phyloP scores from a whole-genome alignment of 495 filamentous ascomycete species.

The Apodospora peruviana region DNA sequence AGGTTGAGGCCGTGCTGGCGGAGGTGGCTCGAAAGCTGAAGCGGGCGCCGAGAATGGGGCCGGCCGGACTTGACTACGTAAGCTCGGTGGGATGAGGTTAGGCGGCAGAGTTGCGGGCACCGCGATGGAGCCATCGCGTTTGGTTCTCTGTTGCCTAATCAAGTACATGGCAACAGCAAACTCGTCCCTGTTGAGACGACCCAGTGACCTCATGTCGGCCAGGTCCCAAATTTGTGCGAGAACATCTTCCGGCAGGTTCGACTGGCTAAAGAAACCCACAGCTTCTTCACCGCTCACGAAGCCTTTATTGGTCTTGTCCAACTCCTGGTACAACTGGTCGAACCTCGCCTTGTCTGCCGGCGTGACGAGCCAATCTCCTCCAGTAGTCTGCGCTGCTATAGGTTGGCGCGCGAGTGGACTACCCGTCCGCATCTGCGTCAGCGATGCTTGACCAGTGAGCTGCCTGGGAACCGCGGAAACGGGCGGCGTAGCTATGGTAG shows the following conservation, averaged over 20 bases:
- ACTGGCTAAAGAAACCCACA: conserved; percentile 90
- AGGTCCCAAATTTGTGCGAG: conserved; percentile 98
- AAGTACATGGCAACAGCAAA: conserved; percentile 98
- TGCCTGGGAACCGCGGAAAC: conserved; percentile 37
- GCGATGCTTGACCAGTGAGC: conserved; percentile 34
- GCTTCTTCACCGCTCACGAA: conserved; percentile 90
- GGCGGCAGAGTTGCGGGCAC: conserved; percentile 72
- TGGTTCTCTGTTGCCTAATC: conserved; percentile 78
- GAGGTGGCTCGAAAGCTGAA: conserved; percentile 33
- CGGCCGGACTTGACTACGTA: conserved; percentile 63
- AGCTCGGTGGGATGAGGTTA: conserved; percentile 79
- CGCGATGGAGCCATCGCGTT: conserved; percentile 50
- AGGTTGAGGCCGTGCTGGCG: conserved; percentile 46
- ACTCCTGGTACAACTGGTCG: conserved; percentile 72
- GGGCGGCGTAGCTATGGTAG: conserved; percentile 20
- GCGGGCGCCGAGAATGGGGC: conserved; percentile 43
- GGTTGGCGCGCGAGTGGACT: conserved; percentile 65
- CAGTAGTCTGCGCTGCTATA: conserved; percentile 53
- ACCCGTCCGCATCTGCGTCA: conserved; percentile 48
- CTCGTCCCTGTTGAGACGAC: conserved; percentile 77
- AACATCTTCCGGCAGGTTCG: conserved; percentile 79
- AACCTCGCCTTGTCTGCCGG: conserved; percentile 80
- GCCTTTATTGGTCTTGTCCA: conserved; percentile 74
- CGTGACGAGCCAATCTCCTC: conserved; percentile 75
- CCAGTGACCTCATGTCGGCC: conserved; percentile 87